A percentile compares a stretch with the other conserved stretches of the same genome.
Conservation (phyloP, 1,139 yeast species). For the Saccharomycopsis phalli region DNA sequence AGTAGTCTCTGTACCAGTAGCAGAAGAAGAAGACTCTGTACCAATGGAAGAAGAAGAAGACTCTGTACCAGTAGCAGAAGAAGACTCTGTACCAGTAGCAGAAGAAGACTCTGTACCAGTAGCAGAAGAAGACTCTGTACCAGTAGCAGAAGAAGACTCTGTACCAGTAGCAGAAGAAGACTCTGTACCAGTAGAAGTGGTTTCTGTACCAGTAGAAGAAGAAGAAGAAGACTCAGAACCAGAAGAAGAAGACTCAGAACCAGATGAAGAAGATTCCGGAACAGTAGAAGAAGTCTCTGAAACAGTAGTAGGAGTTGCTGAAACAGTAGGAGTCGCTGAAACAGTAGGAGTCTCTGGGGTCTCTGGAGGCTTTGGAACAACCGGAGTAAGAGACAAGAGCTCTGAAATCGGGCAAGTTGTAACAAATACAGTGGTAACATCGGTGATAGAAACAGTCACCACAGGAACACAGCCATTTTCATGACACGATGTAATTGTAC, state of each 20-base stretch:
- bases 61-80: not conserved
- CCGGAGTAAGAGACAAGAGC: conserved; percentile 1
- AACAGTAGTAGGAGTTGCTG: too few species aligned
- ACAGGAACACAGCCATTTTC: not conserved
- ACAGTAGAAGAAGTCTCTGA: too few species aligned
- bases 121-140: not conserved
- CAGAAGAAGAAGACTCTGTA: not conserved
- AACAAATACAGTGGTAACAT: not conserved
- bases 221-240: too few species aligned
- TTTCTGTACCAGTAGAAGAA: too few species aligned
- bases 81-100: conserved; percentile 1
- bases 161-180: conserved; percentile 3
- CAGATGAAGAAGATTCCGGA: too few species aligned
- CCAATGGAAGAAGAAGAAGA: not conserved
- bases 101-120: too few species aligned
- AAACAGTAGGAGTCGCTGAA: too few species aligned
- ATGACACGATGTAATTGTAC: conserved; percentile 5
- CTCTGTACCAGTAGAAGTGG: not conserved
- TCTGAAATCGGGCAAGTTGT: not conserved
- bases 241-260: too few species aligned
- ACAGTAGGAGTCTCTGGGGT: too few species aligned
- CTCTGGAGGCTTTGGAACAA: too few species aligned
- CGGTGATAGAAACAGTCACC: conserved; percentile 1
- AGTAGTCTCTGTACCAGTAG: conserved; percentile 1
- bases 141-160: conserved; percentile 1